These are phyloP conservation scores for Cladosporium cucumerinum DNA, from an alignment of 2,329 filamentous ascomycete genomes.

Conservation along the genomic window DNA sequence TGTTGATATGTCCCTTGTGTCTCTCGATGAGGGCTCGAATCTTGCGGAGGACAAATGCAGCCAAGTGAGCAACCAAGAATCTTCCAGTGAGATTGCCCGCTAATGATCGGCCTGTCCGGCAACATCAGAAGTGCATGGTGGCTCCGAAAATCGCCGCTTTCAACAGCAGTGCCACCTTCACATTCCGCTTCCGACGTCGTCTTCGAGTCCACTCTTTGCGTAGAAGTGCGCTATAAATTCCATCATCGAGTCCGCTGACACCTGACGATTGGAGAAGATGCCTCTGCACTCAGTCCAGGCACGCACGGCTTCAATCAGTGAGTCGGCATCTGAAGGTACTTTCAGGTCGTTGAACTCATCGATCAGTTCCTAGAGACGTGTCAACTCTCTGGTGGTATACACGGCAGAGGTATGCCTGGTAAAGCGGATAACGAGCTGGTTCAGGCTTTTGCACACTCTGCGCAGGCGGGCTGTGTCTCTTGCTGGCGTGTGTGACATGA, in stretches of 20 bases:
- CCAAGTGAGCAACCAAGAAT: no score
- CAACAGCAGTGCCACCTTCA: no score
- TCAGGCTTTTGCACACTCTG: neutral
- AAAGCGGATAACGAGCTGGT: neutral
- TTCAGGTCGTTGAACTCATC: neutral
- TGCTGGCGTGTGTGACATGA: neutral
- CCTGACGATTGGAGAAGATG: neutral
- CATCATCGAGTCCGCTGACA: no score
- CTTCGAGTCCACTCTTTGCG: neutral
- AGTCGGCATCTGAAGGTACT: neutral
- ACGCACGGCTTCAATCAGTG: neutral
- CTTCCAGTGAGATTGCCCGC: no score
- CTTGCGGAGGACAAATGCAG: no score
- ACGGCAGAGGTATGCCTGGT: no score
- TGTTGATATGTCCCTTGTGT: no score
- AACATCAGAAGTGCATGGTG: no score
- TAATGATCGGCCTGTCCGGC: no score
- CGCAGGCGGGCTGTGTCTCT: neutral
- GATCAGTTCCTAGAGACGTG: neutral
- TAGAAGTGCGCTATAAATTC: neutral
- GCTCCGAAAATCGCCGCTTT: no score
- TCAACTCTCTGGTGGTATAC: neutral
- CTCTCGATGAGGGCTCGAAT: no score
- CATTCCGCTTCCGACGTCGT: no score
- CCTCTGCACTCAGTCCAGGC: neutral